Base-by-base conservation (phyloP, 768 basidiomycete genomes). In the Auriculariales sp. region DNA sequence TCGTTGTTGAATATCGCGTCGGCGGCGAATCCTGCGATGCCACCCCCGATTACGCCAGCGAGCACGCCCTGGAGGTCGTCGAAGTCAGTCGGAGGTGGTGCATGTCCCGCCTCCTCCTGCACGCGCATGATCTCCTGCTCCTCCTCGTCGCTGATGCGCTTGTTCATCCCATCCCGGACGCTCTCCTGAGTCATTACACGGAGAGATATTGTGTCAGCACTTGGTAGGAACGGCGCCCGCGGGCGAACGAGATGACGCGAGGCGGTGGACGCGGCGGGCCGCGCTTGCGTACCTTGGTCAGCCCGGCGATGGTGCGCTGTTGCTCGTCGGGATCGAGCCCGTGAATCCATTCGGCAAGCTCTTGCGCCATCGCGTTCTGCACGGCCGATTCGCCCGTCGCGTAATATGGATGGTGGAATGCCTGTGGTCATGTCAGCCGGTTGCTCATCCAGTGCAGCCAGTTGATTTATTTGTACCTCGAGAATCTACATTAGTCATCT, bases 321-420 rank as follows among this genome's bases (percentile, higher is more conserved):
- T 66, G 62, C 46, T 72, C 71, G 19, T 72, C 71, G 3, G 64
- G 58, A 3, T 67, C 69, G 27, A 78, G 61, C 4, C 67, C 68
- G 22, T 68, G 68, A 42, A 78, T 57, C 78, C 79, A 81, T 36
- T 61, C 62, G 58, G 74, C 60, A 67, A 81, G 64, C 44, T 66
- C 64, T 45, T 74, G 68, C 55, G 75, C 76, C 80, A 83, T 83
- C 47, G 68, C 68, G 48, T 69, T 58, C 61, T 83, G 81, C 49
- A 82, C 73, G 28, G 62, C 60, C 14, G 76, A 78, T 25, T 59
- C 60, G 4, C 74, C 73, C 31, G 63, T 68, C 42, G 73, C 73
- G 59, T 78, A 83, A 59, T 77, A 81, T 5, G 81, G 81, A 58
- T 82, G 81, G 57, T 83, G 79, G 68, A 83, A 79, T 3, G 78